A percentile compares a stretch with the other conserved stretches of the same genome.
These are phyloP conservation scores for Alternaria sp. DNA, from an alignment of 2,329 filamentous ascomycete genomes.

Conservation along the genomic window DNA sequence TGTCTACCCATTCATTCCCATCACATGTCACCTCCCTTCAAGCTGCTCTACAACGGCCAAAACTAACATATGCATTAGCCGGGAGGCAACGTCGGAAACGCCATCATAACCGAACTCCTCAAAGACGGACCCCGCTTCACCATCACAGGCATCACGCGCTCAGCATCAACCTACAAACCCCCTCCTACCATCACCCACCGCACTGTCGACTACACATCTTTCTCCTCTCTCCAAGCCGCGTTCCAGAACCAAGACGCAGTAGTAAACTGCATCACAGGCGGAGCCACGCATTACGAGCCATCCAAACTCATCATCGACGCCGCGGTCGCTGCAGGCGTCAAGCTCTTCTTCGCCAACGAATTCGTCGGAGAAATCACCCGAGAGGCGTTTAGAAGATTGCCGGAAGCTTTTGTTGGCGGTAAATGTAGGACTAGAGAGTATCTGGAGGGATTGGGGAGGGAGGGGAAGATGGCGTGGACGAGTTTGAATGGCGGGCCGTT, in stretches of 20 bases:
- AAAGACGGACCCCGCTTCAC: conserved; percentile 24
- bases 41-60: neutral
- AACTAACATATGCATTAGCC: neutral
- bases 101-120: conserved; percentile 38
- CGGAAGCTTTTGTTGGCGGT: conserved; percentile 32
- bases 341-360: conserved; percentile 45
- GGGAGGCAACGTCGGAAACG: conserved; percentile 41
- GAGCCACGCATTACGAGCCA: conserved; percentile 49
- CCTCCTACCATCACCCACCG: conserved; percentile 27
- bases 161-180: conserved; percentile 24
- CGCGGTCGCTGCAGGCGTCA: conserved; percentile 40
- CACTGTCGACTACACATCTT: conserved; percentile 33
- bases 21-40: neutral
- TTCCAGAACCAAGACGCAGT: conserved; percentile 64
- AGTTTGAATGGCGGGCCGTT: conserved; percentile 46
- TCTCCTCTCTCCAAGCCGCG: conserved; percentile 41
- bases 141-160: conserved; percentile 41
- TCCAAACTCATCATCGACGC: conserved; percentile 53
- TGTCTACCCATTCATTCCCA: neutral
- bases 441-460: conserved; percentile 28
- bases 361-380: conserved; percentile 38
- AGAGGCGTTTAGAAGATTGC: conserved; percentile 33
- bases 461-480: conserved; percentile 37
- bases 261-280: conserved; percentile 55
- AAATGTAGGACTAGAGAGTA: conserved; percentile 38